Conservation (phyloP, 106 monocot species). For the Platanthera guangdongensis region DNA sequence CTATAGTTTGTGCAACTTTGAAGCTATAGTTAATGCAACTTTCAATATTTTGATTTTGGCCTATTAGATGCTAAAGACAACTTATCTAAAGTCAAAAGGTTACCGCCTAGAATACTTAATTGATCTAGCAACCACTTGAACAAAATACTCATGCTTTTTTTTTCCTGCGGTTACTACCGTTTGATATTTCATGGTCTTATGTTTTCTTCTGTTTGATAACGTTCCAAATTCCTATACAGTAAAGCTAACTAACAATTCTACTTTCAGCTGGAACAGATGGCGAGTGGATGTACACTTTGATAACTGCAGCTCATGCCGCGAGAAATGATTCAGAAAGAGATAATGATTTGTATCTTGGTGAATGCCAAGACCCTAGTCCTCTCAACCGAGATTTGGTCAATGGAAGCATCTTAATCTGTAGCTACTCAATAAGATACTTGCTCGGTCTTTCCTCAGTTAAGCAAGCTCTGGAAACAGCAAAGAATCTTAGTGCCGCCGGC, state of each 20-base stretch:
- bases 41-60: not conserved
- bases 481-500: constrained; percentile 82
- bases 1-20: too few species aligned
- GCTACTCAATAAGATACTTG: constrained; percentile 80
- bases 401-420: constrained; percentile 81
- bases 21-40: too few species aligned
- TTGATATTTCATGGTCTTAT: not conserved
- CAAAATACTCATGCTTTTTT: not conserved
- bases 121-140: not conserved
- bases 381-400: constrained; percentile 46
- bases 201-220: not conserved
- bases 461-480: constrained; percentile 76
- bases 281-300: constrained; percentile 55
- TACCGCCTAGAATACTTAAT: not conserved
- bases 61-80: not conserved
- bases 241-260: constrained; percentile 7
- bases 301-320: constrained; percentile 73
- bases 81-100: not conserved
- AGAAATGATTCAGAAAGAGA: constrained; percentile 33
- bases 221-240: not conserved
- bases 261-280: constrained; percentile 83
- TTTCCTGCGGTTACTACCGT: not conserved
- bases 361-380: constrained; percentile 85
- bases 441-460: constrained; percentile 82
- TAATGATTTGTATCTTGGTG: constrained; percentile 61